phyloP scores from a whole-genome alignment of 768 basidiomycete species.

The Pholiota conissans region DNA sequence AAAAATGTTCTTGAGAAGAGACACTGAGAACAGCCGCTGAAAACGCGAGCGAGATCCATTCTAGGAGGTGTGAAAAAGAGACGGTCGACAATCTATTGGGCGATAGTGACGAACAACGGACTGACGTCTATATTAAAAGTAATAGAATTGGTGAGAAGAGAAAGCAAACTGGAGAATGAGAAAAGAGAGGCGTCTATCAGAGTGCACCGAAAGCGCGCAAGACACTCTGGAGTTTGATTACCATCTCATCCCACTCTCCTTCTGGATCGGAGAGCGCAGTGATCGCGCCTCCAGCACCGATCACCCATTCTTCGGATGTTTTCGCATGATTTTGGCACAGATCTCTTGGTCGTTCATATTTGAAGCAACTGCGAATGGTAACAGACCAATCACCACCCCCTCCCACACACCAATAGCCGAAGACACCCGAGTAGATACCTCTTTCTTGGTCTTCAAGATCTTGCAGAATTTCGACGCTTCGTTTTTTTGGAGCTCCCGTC shows the following conservation, averaged over 20 bases:
- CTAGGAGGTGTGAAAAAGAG: too few species aligned
- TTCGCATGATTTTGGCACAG: conserved; percentile 10
- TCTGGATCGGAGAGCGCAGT: conserved; percentile 86
- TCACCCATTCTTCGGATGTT: conserved; percentile 58
- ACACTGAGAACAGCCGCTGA: too few species aligned
- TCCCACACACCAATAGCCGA: conserved; percentile 90
- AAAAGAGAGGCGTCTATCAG: conserved; percentile 5
- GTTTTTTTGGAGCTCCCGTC: conserved; percentile 97
- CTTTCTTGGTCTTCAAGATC: conserved; percentile 72
- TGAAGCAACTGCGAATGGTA: conserved; percentile 91
- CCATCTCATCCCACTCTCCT: conserved; percentile 94
- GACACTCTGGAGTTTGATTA: conserved; percentile 81
- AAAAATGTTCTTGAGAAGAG: too few species aligned
- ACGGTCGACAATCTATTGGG: not conserved
- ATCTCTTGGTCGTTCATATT: conserved; percentile 43
- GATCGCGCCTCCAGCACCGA: conserved; percentile 96
- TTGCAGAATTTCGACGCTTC: conserved; percentile 88
- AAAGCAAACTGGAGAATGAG: not conserved
- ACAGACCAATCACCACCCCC: conserved; percentile 94
- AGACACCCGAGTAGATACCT: conserved; percentile 87
- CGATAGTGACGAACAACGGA: not conserved
- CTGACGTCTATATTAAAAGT: not conserved
- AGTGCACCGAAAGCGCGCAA: conserved; percentile 57
- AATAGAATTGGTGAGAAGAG: not conserved
- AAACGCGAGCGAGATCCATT: too few species aligned